Base-by-base conservation (phyloP, 2,329 filamentous ascomycete genomes). In the Arthrocladium fulminans region DNA sequence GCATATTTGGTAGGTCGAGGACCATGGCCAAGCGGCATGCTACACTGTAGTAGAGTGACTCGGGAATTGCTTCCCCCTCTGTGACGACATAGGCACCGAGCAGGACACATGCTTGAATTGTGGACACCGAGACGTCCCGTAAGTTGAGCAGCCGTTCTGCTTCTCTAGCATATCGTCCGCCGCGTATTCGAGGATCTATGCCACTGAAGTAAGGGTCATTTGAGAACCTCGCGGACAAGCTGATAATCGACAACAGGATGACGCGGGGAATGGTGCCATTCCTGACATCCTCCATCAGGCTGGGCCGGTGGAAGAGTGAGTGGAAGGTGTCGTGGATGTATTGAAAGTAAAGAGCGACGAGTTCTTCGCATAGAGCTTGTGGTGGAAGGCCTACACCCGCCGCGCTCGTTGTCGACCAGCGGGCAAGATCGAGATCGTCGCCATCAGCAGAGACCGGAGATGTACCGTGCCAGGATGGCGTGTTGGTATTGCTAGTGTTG, bases 71-170 rank as follows among this genome's bases (percentile, higher is more conserved):
- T 13, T 69, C 57, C 13, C 49, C 49, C 27, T 55, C 51, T 6
- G 49, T 49, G 17, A 52, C 47, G 1, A 63, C 61, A 13, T 69
- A 63, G 3, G 61, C 63, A 2, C 65, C 68, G 0, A 71, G 53
- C 4, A 72, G 53, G 3, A 72, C 61, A 35, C 65, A 67, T 3
- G 65, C 65, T 52, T 71, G 69, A 8, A 70, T 57, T 1, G 64
- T 69, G 2, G 46, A 57, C 15, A 70, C 47, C 3, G 62, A 65
- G 13, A 69, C 59, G n/a, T 65, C 57, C 6, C 65, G 62, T 20
- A 69, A 50, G 45, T 67, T 57, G 5, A 68, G 55, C 1, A 63
- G 45, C 15, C 40, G 41, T 40, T 54, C 51, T 2, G 53, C 53
- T 44, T 54, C 47, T 44, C 41, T 43, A 5, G 51, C 53, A 30